Percentiles rank a stretch among this genome's conserved stretches.
phyloP scores from a whole-genome alignment of 2,329 filamentous ascomycete genomes.

The Talaromyces rugulosus region DNA sequence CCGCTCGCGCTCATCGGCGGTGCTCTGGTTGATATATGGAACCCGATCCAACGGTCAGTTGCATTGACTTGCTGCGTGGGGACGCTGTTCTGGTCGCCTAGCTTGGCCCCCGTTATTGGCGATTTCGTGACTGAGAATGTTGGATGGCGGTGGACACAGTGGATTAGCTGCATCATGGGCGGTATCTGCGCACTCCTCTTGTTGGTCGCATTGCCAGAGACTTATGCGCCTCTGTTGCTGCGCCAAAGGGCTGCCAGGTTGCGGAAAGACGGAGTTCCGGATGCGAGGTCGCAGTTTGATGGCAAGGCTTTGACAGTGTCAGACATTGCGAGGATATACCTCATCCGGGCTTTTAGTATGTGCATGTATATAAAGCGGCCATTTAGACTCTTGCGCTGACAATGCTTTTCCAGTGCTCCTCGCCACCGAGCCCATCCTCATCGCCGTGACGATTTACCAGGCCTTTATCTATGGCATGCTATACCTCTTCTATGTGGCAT shows the following conservation, averaged over 20 bases:
- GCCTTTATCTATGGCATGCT: constrained; percentile 27
- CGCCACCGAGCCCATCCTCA: constrained; percentile 22
- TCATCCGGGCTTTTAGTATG: neutral
- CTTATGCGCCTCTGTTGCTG: neutral
- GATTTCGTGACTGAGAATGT: constrained; percentile 47
- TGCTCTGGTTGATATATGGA: constrained; percentile 17
- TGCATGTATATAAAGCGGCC: neutral
- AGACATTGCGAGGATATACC: neutral
- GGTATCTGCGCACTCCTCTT: constrained; percentile 42
- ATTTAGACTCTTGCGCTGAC: constrained; percentile 13
- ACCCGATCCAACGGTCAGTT: neutral
- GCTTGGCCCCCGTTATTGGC: constrained; percentile 47
- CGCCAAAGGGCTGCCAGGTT: constrained; percentile 11
- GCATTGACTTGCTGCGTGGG: neutral
- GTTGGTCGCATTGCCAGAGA: constrained; percentile 42
- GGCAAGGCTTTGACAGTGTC: neutral
- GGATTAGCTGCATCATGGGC: constrained; percentile 50
- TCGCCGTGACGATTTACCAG: constrained; percentile 25
- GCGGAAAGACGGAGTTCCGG: neutral
- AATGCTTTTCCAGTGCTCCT: constrained; percentile 17
- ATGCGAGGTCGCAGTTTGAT: neutral
- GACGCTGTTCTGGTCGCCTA: constrained; percentile 23
- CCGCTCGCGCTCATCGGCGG: constrained; percentile 25
- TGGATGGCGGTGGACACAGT: constrained; percentile 57
- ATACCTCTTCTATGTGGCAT: constrained; percentile 25